Evolutionary conservation across 345 rosid species (phyloP).

Genomic region (Lagerstroemia speciosa): DNA sequence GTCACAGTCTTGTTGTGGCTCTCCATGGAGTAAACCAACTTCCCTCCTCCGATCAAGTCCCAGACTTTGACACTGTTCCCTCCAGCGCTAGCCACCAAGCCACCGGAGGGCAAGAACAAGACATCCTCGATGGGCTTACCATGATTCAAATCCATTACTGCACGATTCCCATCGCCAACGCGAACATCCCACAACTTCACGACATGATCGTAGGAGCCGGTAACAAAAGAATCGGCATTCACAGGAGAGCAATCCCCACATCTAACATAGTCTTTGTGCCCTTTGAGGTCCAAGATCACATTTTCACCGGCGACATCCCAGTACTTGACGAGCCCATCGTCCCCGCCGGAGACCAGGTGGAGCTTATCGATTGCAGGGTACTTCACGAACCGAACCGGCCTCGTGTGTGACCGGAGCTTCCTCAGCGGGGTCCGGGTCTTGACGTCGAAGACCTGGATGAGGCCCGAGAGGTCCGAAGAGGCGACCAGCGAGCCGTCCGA

Average conservation of each 20-base stretch:
- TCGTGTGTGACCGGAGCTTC: slow-evolving; percentile 65
- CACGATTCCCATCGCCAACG: slow-evolving; percentile 33
- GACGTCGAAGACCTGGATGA: slow-evolving; percentile 65
- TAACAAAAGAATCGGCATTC: slow-evolving; percentile 47
- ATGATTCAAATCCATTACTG: slow-evolving; percentile 63
- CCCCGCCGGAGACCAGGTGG: slow-evolving; percentile 84
- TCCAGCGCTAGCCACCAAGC: slow-evolving; percentile 78
- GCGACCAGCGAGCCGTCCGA: slow-evolving; percentile 78
- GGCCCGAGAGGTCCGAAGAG: slow-evolving; percentile 76
- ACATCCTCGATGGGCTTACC: slow-evolving; percentile 89
- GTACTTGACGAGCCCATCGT: slow-evolving; percentile 78
- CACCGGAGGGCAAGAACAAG: slow-evolving; percentile 79
- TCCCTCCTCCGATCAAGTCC: slow-evolving; percentile 88
- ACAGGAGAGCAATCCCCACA: slow-evolving; percentile 86
- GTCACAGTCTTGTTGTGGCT: slow-evolving; percentile 95
- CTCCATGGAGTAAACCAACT: slow-evolving; percentile 71
- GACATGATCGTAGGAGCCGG: slow-evolving; percentile 90
- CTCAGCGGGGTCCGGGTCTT: slow-evolving; percentile 67
- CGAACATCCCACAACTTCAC: slow-evolving; percentile 91
- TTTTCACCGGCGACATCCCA: slow-evolving; percentile 83
- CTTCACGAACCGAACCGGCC: slow-evolving; percentile 71
- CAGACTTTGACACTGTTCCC: slow-evolving; percentile 74
- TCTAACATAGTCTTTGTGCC: slow-evolving; percentile 88
- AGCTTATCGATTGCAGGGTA: slow-evolving; percentile 75
- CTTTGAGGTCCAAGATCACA: slow-evolving; percentile 46